phyloP scores from a whole-genome alignment of 2,329 filamentous ascomycete species.

The Cucurbitaria berberidis region DNA sequence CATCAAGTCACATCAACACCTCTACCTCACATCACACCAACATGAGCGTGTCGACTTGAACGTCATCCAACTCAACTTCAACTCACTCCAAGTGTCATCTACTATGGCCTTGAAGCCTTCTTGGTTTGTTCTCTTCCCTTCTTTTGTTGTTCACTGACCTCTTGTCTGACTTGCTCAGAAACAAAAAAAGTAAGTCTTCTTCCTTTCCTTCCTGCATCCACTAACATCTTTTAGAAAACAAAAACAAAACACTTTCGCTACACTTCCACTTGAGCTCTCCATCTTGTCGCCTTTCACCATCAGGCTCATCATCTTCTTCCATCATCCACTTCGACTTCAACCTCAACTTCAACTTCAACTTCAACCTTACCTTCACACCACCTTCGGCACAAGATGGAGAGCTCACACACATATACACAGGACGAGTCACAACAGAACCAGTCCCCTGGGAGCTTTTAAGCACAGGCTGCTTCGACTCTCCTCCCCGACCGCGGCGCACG shows the following conservation, averaged over 20 bases:
- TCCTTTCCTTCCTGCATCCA: neutral
- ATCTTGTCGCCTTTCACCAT: neutral
- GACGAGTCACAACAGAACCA: slow-evolving; percentile 6
- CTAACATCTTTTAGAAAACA: neutral
- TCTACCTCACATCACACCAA: slow-evolving; percentile 1
- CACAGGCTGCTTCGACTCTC: slow-evolving; percentile 8
- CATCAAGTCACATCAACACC: neutral
- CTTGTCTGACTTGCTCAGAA: slow-evolving; percentile 1
- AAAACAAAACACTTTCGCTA: neutral
- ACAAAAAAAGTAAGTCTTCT: slow-evolving; percentile 1
- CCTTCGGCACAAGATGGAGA: neutral
- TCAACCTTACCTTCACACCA: no score
- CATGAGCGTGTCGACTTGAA: neutral
- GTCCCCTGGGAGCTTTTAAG: neutral
- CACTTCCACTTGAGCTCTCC: neutral
- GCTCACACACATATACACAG: neutral
- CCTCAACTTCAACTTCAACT: no score
- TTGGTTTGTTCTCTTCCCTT: neutral
- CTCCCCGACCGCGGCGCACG: slow-evolving; percentile 1
- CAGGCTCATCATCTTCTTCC: no score
- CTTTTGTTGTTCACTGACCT: neutral
- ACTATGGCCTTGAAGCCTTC: slow-evolving; percentile 3
- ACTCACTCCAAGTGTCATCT: neutral
- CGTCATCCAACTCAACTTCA: neutral
- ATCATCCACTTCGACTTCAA: no score